A percentile compares a stretch with the other conserved stretches of the same genome.
Evolutionary conservation across 164 flowering plant species (phyloP).

Genomic region (Vitis riparia): DNA sequence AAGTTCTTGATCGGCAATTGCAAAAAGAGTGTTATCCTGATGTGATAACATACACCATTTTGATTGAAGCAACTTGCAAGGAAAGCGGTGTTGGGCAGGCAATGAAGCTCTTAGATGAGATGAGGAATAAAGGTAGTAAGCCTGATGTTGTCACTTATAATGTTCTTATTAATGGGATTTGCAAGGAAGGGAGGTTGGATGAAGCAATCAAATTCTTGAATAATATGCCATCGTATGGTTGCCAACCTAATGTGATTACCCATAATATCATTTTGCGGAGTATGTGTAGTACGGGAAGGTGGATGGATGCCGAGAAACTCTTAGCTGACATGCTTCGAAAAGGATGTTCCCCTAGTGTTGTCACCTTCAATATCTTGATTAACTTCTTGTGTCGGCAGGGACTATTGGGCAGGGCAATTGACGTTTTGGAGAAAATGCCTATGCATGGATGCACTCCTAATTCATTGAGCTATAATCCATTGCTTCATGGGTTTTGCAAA

Average conservation of each 20-base stretch:
- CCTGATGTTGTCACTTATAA: conserved; percentile 89
- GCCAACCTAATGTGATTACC: conserved; percentile 85
- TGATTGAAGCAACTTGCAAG: conserved; percentile 88
- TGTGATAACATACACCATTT: conserved; percentile 79
- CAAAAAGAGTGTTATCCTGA: conserved; percentile 69
- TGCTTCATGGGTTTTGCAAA: conserved; percentile 86
- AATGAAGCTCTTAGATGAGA: conserved; percentile 88
- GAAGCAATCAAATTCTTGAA: conserved; percentile 78
- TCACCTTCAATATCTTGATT: conserved; percentile 84
- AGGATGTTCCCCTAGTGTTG: conserved; percentile 84
- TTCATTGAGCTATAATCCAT: conserved; percentile 80
- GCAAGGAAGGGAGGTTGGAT: conserved; percentile 81
- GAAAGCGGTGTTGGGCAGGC: conserved; percentile 82
- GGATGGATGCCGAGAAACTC: conserved; percentile 88
- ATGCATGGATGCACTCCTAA: conserved; percentile 80
- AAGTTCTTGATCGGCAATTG: conserved; percentile 60
- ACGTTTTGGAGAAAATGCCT: conserved; percentile 84
- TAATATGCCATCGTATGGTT: conserved; percentile 63
- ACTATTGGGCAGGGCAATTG: conserved; percentile 72
- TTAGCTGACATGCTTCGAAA: conserved; percentile 69
- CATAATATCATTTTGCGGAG: conserved; percentile 81
- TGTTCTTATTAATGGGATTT: conserved; percentile 84
- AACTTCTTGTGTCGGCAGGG: conserved; percentile 79
- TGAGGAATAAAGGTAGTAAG: conserved; percentile 79
- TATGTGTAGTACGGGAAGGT: conserved; percentile 82